A percentile compares a stretch with the other conserved stretches of the same genome.
phyloP scores from a whole-genome alignment of 2,329 filamentous ascomycete species.

The Monosporascus sp. region DNA sequence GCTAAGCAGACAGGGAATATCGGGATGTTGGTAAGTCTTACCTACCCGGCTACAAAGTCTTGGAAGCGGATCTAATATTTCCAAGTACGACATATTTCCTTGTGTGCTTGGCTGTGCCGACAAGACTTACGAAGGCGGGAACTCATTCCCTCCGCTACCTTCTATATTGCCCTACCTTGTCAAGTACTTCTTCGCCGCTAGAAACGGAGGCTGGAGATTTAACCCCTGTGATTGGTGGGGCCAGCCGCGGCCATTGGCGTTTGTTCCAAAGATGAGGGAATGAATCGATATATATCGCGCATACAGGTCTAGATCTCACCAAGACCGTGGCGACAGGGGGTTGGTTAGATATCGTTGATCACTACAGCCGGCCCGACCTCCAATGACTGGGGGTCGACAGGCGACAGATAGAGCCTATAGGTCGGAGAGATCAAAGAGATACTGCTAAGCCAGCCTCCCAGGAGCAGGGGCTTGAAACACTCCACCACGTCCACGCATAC shows the following conservation, averaged over 20 bases:
- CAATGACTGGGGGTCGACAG: too few relatives aligned
- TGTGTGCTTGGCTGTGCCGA: constrained; percentile 15
- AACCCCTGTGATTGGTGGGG: constrained; percentile 22
- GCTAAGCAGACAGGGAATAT: constrained; percentile 11
- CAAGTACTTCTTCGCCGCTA: constrained; percentile 16
- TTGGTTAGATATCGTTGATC: too few relatives aligned
- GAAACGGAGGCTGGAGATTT: constrained; percentile 24
- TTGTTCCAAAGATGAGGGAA: constrained; percentile 2
- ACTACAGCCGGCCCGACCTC: too few relatives aligned
- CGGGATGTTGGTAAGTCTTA: constrained; percentile 7
- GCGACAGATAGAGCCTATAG: too few relatives aligned
- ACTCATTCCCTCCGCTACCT: constrained; percentile 17
- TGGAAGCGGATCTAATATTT: not conserved
- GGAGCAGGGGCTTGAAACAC: too few relatives aligned
- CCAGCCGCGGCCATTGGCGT: constrained; percentile 13
- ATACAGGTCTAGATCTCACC: too few relatives aligned
- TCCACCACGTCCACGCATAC: too few relatives aligned
- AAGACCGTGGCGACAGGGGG: too few relatives aligned
- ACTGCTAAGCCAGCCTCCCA: too few relatives aligned
- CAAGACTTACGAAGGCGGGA: constrained; percentile 20
- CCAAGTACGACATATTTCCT: constrained; percentile 15
- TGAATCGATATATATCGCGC: too few relatives aligned
- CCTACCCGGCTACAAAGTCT: not conserved
- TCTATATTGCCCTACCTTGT: constrained; percentile 17
- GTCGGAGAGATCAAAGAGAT: too few relatives aligned